Conservation (phyloP, 441 rosid genomes). For the Erodium texanum region DNA sequence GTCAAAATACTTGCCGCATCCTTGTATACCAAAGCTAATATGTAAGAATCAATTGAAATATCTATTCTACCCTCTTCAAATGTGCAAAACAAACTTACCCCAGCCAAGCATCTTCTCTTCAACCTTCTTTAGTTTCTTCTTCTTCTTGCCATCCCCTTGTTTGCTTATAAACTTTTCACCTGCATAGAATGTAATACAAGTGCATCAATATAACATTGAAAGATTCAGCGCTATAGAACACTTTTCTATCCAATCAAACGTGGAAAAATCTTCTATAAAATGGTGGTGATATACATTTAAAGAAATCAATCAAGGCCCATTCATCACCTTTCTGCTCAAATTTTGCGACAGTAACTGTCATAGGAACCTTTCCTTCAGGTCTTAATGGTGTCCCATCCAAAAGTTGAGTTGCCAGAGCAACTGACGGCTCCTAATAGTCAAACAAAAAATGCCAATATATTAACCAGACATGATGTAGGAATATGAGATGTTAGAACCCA, state of each 20-base stretch:
- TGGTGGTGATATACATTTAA: background rate
- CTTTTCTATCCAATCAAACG: background rate
- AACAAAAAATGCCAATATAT: background rate
- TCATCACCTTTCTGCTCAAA: conserved; percentile 85
- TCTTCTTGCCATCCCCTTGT: conserved; percentile 74
- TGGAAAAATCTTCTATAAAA: background rate
- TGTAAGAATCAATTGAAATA: background rate
- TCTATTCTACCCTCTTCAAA: conserved; percentile 6
- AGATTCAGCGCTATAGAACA: background rate
- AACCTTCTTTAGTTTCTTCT: conserved; percentile 80
- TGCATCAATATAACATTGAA: conserved; percentile 9
- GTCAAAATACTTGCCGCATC: background rate
- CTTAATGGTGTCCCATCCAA: conserved; percentile 92
- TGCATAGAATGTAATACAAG: conserved; percentile 25
- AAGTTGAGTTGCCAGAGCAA: conserved; percentile 76
- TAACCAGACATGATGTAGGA: conserved; percentile 4
- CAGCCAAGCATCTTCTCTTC: conserved; percentile 94
- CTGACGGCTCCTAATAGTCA: conserved; percentile 73
- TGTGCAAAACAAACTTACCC: conserved; percentile 46
- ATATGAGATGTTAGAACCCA: background rate
- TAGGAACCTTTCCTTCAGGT: conserved; percentile 57
- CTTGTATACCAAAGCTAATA: background rate
- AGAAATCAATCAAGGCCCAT: background rate
- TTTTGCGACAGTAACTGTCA: conserved; percentile 76
- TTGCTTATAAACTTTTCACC: conserved; percentile 78